Conservation (phyloP, 306 rosid species). For the Quercus robur region DNA sequence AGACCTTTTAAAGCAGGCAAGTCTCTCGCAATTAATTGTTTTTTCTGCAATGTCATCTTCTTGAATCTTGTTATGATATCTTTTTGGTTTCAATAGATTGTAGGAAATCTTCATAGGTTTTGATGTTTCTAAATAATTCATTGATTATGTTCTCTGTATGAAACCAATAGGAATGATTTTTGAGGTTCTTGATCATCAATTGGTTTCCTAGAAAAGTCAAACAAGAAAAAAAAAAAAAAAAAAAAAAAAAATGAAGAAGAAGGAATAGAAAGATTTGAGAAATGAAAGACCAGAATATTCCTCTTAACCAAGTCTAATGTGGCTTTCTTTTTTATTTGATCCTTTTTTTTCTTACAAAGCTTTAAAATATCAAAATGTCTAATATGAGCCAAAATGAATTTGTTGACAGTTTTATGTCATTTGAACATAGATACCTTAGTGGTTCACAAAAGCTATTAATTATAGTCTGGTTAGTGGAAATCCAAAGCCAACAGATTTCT, state of each 20-base stretch:
- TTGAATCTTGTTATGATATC: neutral
- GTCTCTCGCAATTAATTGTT: neutral
- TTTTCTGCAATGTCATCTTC: neutral
- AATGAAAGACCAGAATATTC: neutral
- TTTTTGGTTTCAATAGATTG: neutral
- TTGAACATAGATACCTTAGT: too few species aligned
- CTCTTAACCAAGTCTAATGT: neutral
- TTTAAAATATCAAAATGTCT: neutral
- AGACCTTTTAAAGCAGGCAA: conserved; percentile 43
- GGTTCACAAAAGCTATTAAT: too few species aligned
- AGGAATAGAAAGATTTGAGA: neutral
- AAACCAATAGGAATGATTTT: neutral
- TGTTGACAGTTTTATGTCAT: neutral
- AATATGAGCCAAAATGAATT: neutral
- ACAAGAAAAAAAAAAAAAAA: neutral
- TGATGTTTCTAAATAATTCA: neutral
- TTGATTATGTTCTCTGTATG: neutral
- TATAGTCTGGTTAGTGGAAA: too few species aligned
- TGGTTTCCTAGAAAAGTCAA: neutral
- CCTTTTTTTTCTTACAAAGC: neutral
- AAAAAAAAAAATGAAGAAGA: too few species aligned
- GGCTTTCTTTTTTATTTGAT: neutral
- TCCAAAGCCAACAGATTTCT: too few species aligned
- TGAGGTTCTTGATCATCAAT: neutral
- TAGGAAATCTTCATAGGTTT: neutral